Evolutionary conservation across 148 eudicot genomes (phyloP).

Genomic region (Rhododendron kiyosumense): DNA sequence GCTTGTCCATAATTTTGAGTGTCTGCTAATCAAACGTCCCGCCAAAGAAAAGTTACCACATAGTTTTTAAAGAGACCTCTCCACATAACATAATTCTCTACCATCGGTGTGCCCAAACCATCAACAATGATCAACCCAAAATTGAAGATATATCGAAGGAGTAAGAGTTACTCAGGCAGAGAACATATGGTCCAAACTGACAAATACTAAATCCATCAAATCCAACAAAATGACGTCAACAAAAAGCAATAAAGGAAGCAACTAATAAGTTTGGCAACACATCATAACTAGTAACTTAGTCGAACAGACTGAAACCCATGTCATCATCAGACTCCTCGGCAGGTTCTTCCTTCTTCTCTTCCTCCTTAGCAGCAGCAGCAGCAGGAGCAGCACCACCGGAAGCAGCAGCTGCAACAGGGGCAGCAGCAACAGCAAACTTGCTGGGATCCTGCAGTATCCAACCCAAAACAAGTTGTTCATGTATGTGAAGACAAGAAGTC

Average conservation of each 20-base stretch:
- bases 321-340: constrained; percentile 44
- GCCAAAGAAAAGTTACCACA: neutral
- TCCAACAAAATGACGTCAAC: neutral
- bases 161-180: neutral
- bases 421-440: constrained; percentile 41
- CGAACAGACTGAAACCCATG: constrained; percentile 30
- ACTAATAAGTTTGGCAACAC: neutral
- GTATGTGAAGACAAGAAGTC: neutral
- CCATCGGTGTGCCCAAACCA: neutral
- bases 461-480: neutral
- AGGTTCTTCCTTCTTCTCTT: constrained; percentile 37
- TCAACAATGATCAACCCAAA: neutral
- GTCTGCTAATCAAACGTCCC: neutral
- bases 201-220: neutral
- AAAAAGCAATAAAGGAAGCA: too few relatives aligned
- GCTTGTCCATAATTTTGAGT: neutral
- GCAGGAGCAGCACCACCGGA: constrained; percentile 13
- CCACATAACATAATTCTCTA: neutral
- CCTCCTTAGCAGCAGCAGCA: constrained; percentile 20
- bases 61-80: neutral
- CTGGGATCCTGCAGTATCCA: constrained; percentile 30
- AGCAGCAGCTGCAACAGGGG: constrained; percentile 24
- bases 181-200: neutral
- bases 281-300: constrained; percentile 5
- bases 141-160: neutral